Conservation (phyloP, 805 yeast genomes). For the Candida ficus region DNA sequence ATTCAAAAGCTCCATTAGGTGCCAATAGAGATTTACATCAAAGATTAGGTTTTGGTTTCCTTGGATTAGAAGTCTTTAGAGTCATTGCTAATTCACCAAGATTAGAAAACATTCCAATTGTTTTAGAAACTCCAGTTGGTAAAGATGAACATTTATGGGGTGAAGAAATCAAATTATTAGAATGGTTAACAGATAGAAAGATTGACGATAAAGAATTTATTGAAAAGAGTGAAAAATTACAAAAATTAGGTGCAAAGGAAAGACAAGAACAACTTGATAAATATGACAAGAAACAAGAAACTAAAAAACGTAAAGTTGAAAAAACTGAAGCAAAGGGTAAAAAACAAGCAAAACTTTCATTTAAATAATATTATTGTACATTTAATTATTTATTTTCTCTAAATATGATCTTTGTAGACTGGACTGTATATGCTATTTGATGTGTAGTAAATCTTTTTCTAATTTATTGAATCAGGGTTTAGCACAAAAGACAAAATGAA, state of each 20-base stretch:
- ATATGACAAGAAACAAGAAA: constrained; percentile 49
- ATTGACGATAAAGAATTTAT: constrained; percentile 51
- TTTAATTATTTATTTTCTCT: constrained; percentile 15
- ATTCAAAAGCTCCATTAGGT: constrained; percentile 89
- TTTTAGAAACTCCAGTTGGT: constrained; percentile 82
- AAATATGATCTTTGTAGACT: constrained; percentile 28
- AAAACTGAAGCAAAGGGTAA: constrained; percentile 4
- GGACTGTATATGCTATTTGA: too few relatives aligned
- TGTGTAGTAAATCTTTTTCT: too few relatives aligned
- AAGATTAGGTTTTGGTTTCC: constrained; percentile 79
- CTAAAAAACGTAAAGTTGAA: constrained; percentile 20
- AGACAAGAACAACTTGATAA: constrained; percentile 65
- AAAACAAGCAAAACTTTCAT: constrained; percentile 4
- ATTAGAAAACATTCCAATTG: constrained; percentile 64
- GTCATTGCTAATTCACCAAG: constrained; percentile 63
- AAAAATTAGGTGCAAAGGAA: constrained; percentile 58
- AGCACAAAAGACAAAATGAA: too few relatives aligned
- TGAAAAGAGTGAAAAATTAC: constrained; percentile 43
- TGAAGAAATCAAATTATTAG: constrained; percentile 75
- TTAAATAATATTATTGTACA: neutral
- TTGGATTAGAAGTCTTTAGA: constrained; percentile 83
- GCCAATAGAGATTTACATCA: constrained; percentile 92
- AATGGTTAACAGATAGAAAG: constrained; percentile 65
- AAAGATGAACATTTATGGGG: constrained; percentile 66
- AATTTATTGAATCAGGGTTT: too few relatives aligned